Base-by-base conservation (phyloP, 2,329 filamentous ascomycete genomes). In the Pseudogymnoascus sp. region DNA sequence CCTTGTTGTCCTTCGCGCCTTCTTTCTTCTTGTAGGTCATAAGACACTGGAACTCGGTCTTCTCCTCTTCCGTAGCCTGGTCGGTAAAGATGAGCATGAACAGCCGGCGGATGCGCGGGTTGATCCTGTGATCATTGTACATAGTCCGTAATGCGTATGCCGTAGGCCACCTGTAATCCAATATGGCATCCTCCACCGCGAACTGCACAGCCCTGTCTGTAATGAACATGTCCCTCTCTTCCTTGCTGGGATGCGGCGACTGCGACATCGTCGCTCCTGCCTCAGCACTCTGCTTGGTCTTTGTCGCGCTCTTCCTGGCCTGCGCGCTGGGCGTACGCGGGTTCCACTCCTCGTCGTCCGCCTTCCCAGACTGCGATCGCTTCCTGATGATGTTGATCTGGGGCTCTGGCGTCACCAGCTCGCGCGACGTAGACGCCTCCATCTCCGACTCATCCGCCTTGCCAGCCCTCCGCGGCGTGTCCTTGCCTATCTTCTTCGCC, bases 71-170 rank as follows among this genome's bases (percentile, higher is more conserved):
- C 67, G 82, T 80, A n/a, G 84, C 84, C 16, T 79, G 82, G 70
- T 85, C 83, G 68, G 78, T 77, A 72, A 81, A 86, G 51, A 87
- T 78, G 65, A 82, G 79, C 73, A 85, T 81, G 54, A 87, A 75
- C 78, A 87, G 81, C 66, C 77, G 75, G 65, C 87, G 76, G 69
- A 86, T 85, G 37, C 76, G 75, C 14, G 78, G 74, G 68, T 86
- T 79, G 41, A 75, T 73, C 51, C 78, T 77, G 65, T 81, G 79
- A 70, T 87, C 83, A 68, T 87, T 83, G 73, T 85, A 87, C 65
- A 87, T 77, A 13, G 79, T 81, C 62, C 84, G 79, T 65, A 88
- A 77, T 45, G 85, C 84, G 77, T 81, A 87, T 1, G 85, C 85
- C 7, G 85, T 87, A 63, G 84, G 83, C 71, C 84, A 87, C 65